These are phyloP conservation scores for Aphanomyces invadans DNA, from an alignment of 352 stramenopile species.

Conservation along the genomic window DNA sequence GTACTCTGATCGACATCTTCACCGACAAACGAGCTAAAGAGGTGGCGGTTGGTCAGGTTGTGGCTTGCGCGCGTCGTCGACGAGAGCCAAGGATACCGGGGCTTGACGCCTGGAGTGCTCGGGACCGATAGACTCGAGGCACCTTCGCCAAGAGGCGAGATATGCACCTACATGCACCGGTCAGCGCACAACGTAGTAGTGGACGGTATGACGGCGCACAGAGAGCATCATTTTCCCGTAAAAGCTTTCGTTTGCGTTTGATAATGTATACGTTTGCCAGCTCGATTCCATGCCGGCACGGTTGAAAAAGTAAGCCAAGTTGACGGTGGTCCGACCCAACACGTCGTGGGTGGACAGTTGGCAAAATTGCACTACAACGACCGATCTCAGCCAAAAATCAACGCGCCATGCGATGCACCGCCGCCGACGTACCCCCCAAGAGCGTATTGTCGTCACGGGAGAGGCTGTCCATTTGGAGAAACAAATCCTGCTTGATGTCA, in stretches of 20 bases:
- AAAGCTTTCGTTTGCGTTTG: constrained; percentile 78
- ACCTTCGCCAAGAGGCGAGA: constrained; percentile 7
- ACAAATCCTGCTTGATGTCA: constrained; percentile 66
- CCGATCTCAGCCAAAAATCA: too few relatives aligned
- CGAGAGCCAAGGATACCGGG: background rate
- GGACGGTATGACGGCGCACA: background rate
- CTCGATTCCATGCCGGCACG: constrained; percentile 28
- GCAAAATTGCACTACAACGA: constrained; percentile 74
- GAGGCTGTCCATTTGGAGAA: constrained; percentile 74
- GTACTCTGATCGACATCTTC: constrained; percentile 13
- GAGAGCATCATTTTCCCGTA: constrained; percentile 66
- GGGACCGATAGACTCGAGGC: background rate
- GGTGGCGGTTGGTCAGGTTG: background rate
- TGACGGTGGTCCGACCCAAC: constrained; percentile 72
- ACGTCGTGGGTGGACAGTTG: constrained; percentile 63
- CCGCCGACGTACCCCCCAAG: constrained; percentile 25
- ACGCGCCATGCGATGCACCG: too few relatives aligned
- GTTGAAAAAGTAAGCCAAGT: constrained; percentile 76
- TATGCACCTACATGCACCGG: constrained; percentile 7
- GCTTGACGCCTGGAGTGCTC: background rate
- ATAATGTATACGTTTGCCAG: constrained; percentile 64
- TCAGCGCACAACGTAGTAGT: background rate
- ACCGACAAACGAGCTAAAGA: constrained; percentile 11
- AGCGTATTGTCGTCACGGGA: constrained; percentile 82
- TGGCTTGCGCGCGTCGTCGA: background rate